Evolutionary conservation across 2,329 filamentous ascomycete genomes (phyloP).

Genomic region (Paracoccidioides brasiliensis): DNA sequence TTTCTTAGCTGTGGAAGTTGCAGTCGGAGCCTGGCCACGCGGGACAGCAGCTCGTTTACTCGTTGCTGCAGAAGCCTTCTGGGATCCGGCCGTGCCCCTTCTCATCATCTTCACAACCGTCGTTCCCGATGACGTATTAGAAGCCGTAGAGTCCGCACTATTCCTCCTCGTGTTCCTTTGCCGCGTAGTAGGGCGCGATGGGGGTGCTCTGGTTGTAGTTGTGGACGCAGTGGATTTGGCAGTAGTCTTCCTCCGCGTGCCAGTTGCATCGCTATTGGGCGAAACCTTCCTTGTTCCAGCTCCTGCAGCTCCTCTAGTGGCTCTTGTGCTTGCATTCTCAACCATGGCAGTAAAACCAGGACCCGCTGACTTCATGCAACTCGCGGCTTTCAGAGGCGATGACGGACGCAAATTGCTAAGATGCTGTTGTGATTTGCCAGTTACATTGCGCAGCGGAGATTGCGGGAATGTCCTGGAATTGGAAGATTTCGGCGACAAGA

Average conservation of each 20-base stretch:
- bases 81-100: conserved; percentile 17
- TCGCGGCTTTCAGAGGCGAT: conserved; percentile 49
- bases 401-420: conserved; percentile 40
- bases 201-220: conserved; percentile 20
- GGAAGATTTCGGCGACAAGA: conserved; percentile 70
- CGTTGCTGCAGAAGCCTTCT: conserved; percentile 14
- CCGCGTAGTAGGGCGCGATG: conserved; percentile 27
- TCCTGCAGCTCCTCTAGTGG: conserved; percentile 16
- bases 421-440: conserved; percentile 37
- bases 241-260: conserved; percentile 13
- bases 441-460: conserved; percentile 36
- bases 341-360: conserved; percentile 11
- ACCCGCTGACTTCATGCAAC: conserved; percentile 23
- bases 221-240: conserved; percentile 19
- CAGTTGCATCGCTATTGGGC: conserved; percentile 15
- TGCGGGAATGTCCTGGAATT: conserved; percentile 59
- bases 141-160: conserved; percentile 23
- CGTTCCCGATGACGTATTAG: conserved; percentile 26
- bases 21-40: conserved; percentile 19
- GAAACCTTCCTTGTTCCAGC: conserved; percentile 16
- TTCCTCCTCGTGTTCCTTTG: conserved; percentile 25
- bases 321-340: conserved; percentile 14
- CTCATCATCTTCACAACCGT: conserved; percentile 21
- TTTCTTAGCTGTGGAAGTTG: conserved; percentile 24
- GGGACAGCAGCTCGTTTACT: conserved; percentile 20